Evolutionary conservation across 345 rosid genomes (phyloP).

Genomic region (Gossypium anomalum): DNA sequence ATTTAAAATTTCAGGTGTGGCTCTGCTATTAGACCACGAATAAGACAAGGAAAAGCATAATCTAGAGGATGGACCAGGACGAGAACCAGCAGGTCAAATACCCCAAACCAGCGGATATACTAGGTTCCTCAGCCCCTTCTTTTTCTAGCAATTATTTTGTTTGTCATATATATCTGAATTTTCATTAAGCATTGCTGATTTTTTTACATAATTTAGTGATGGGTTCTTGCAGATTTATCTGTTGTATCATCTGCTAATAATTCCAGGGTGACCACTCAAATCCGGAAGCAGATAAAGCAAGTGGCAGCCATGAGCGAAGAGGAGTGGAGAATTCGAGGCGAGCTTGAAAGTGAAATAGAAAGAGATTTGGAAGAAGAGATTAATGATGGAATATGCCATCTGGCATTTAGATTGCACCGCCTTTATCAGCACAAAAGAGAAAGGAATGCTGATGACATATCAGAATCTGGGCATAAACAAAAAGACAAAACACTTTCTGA

Average conservation of each 20-base stretch:
- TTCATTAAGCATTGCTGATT: not conserved
- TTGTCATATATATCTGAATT: not conserved
- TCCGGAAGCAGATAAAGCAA: constrained; percentile 2
- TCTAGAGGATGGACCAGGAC: constrained; percentile 21
- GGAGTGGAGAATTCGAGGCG: constrained; percentile 56
- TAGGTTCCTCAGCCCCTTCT: constrained; percentile 15
- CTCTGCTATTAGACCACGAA: not conserved
- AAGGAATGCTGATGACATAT: constrained; percentile 26
- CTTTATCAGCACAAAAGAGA: constrained; percentile 55
- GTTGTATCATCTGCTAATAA: not conserved
- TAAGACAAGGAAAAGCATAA: constrained; percentile 9
- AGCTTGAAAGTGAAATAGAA: constrained; percentile 70
- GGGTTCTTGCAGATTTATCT: constrained; percentile 23
- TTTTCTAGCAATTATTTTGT: not conserved
- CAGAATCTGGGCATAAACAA: constrained; percentile 9
- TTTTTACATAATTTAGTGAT: not conserved
- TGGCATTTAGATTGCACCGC: constrained; percentile 60
- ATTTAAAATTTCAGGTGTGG: constrained; percentile 9
- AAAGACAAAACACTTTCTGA: constrained; percentile 35
- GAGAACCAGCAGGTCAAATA: not conserved
- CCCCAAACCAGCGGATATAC: constrained; percentile 14
- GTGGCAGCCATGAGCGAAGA: constrained; percentile 28
- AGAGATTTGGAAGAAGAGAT: constrained; percentile 71
- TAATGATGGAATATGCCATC: constrained; percentile 62
- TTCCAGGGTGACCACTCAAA: not conserved